Evolutionary conservation across 2,329 filamentous ascomycete species (phyloP), one percentile per base, ranked within the genome.

Genomic region (Claviceps purpurea): DNA sequence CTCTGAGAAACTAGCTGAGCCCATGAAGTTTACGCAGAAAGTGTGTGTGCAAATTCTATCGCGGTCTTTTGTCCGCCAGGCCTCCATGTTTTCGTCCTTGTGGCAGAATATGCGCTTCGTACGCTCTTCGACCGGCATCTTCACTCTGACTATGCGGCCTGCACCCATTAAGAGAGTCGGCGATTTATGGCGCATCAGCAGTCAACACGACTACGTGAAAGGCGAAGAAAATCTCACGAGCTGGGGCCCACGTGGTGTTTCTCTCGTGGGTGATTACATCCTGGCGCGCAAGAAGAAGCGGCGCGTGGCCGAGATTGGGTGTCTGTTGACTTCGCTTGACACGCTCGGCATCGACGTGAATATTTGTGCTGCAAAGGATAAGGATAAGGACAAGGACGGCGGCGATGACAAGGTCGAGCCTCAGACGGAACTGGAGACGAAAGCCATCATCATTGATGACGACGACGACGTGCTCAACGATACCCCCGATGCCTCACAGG

Each of bases 181-280:
- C 3, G 93, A 98, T 64, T 74, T 98, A 13, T 98, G 93, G 93
- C 82, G 93, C 51, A 89, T 97, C 82, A 94, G 89, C 66, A 97
- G 90, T 16, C 84, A 88, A 54, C 86, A 95, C 61, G 89, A 95
- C 65, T 97, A 96, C 63, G 87, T 98, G 60, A 96, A 95, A 66
- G 93, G 93, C 52, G 90, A 98, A 68, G 93, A 98, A 66, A 77
- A 84, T 48, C 73, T 98, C 41, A 82, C 76, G 2, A 82, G 82
- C 52, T 98, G 93, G 93, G 82, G 84, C 7, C 91, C 93, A 2
- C 80, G 93, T 43, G 89, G 93, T 39, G 87, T 97, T 2, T 94
- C 89, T 0, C 72, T 98, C 0, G 84, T 98, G n/a, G 81, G 83
- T 53, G 93, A 98, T 67, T 95, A 85, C 61, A 84, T 96, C 51